Evolutionary conservation across 768 basidiomycete species (phyloP).

Genomic region (Rhizopogon rudus): DNA sequence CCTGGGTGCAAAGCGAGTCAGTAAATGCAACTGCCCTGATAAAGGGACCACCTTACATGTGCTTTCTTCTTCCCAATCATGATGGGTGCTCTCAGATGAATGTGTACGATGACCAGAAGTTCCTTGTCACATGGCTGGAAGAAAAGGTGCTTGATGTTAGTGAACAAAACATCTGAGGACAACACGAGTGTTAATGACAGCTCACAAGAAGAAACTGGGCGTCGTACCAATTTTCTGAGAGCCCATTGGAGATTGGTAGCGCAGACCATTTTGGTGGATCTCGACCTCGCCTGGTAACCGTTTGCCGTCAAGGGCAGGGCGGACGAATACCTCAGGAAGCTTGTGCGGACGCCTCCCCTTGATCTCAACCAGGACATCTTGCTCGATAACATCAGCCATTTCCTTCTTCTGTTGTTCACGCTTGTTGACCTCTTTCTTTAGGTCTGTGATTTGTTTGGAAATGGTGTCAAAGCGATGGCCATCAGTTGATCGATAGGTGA

Average conservation of each 20-base stretch:
- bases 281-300: slow-evolving; percentile 96
- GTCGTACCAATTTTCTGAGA: slow-evolving; percentile 85
- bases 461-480: slow-evolving; percentile 85
- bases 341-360: slow-evolving; percentile 84
- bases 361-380: slow-evolving; percentile 83
- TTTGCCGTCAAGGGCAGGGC: slow-evolving; percentile 93
- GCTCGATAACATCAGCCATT: slow-evolving; percentile 96
- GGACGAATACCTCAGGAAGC: slow-evolving; percentile 87
- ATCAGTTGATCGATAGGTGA: slow-evolving; percentile 90
- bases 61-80: slow-evolving; percentile 99
- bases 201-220: background rate
- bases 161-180: slow-evolving; percentile 80
- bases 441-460: slow-evolving; percentile 86
- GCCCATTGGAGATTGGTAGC: slow-evolving; percentile 83
- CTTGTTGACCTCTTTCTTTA: slow-evolving; percentile 97
- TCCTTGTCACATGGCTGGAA: slow-evolving; percentile 99
- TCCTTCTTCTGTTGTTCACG: slow-evolving; percentile 97
- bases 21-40: background rate
- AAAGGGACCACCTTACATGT: slow-evolving; percentile 49
- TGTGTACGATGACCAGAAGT: slow-evolving; percentile 87
- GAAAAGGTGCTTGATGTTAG: slow-evolving; percentile 97
- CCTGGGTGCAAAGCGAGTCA: slow-evolving; percentile 39
- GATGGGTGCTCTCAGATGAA: slow-evolving; percentile 92
- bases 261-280: slow-evolving; percentile 94
- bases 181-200: slow-evolving; percentile 1